phyloP scores from a whole-genome alignment of 2,329 filamentous ascomycete species.

The Ophiobolus disseminans region DNA sequence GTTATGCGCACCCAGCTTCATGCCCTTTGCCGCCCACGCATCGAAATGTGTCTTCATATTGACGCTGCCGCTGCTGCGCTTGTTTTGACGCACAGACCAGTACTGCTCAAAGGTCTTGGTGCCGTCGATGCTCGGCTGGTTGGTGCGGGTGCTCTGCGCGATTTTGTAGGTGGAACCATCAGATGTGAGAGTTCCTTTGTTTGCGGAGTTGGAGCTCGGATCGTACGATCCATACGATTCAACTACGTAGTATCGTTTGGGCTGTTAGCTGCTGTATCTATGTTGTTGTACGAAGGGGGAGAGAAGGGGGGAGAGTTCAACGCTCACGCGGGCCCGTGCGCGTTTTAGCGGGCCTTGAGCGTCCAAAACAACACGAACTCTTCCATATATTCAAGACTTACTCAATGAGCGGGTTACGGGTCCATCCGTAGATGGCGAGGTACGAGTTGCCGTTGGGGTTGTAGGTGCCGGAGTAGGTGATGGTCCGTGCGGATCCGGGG shows the following conservation, averaged over 20 bases:
- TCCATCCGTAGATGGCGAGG: constrained; percentile 66
- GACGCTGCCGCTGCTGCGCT: constrained; percentile 40
- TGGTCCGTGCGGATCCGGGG: constrained; percentile 57
- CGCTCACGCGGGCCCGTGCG: too few relatives aligned
- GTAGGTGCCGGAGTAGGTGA: constrained; percentile 47
- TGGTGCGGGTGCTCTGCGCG: constrained; percentile 39
- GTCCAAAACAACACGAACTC: too few relatives aligned
- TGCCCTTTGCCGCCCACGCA: constrained; percentile 42
- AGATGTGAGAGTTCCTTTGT: constrained; percentile 40
- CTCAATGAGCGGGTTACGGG: constrained; percentile 60
- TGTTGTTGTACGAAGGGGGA: too few relatives aligned
- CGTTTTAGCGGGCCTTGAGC: too few relatives aligned
- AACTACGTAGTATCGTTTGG: constrained; percentile 57
- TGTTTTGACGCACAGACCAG: constrained; percentile 51
- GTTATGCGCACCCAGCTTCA: constrained; percentile 41
- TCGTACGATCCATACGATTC: constrained; percentile 62
- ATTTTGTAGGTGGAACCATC: constrained; percentile 46
- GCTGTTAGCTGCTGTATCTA: too few relatives aligned
- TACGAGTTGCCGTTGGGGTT: constrained; percentile 51
- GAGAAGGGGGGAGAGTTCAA: too few relatives aligned
- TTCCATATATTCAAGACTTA: too few relatives aligned
- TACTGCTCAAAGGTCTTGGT: constrained; percentile 62
- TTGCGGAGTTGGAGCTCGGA: constrained; percentile 53
- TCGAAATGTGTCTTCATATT: constrained; percentile 46
- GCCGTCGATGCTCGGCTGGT: constrained; percentile 59